Percentiles rank a stretch among this genome's conserved stretches.
Conservation (phyloP, 441 rosid genomes). For the Populus tomentosa region DNA sequence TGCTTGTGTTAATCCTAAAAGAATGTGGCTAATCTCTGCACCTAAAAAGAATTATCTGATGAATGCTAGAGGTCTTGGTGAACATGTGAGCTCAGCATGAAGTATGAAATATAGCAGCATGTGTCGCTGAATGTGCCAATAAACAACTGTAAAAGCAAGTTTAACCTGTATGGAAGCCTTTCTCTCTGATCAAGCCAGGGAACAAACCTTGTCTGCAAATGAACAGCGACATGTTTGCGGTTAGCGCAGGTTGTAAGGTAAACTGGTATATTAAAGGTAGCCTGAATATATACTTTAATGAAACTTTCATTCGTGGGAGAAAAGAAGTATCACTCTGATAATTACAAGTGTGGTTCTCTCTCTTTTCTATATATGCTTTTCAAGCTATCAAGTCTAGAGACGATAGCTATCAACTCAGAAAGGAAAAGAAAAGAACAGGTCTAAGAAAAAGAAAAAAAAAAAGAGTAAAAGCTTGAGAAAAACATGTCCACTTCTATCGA, state of each 20-base stretch:
- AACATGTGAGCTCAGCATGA: not conserved
- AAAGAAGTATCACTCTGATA: no score
- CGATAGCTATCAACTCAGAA: not conserved
- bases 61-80: not conserved
- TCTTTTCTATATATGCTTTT: no score
- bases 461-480: not conserved
- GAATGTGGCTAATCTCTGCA: slow-evolving; percentile 12
- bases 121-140: not conserved
- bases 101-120: not conserved
- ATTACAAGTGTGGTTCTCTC: no score
- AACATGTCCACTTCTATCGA: not conserved
- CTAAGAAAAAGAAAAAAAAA: not conserved
- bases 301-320: no score
- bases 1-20: slow-evolving; percentile 8
- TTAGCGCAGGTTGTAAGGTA: not conserved
- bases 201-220: slow-evolving; percentile 85
- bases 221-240: slow-evolving; percentile 8
- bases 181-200: slow-evolving; percentile 50
- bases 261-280: not conserved
- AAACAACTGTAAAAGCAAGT: not conserved
- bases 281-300: no score
- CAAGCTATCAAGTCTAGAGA: no score
- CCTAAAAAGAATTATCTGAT: slow-evolving; percentile 18
- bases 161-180: not conserved
- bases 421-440: not conserved